phyloP scores from a whole-genome alignment of 129 eudicot genomes.

The Lactuca saligna region DNA sequence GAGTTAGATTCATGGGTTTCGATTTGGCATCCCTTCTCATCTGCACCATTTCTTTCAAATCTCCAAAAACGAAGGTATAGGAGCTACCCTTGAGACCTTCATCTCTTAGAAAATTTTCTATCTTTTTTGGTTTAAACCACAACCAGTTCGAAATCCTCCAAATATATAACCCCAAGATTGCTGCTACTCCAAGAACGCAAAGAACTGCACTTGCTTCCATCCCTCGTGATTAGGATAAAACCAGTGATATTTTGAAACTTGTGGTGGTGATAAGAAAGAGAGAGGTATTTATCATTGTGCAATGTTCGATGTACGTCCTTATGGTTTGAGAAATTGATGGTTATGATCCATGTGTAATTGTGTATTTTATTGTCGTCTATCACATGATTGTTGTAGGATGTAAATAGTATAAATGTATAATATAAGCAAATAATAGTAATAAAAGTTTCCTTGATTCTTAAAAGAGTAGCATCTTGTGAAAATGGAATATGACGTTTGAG shows the following conservation, averaged over 20 bases:
- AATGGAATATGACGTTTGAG: too few relatives aligned
- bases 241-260: neutral
- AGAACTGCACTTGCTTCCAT: neutral
- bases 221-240: neutral
- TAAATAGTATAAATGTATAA: too few relatives aligned
- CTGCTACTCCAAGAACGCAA: constrained; percentile 2
- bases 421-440: too few relatives aligned
- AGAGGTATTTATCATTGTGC: neutral
- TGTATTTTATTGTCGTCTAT: neutral
- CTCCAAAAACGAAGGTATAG: constrained; percentile 11
- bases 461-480: too few relatives aligned
- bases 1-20: constrained; percentile 23
- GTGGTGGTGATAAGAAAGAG: neutral
- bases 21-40: constrained; percentile 4
- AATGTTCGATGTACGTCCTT: neutral
- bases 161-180: neutral
- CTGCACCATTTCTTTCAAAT: constrained; percentile 11
- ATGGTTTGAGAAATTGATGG: neutral
- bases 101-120: constrained; percentile 6
- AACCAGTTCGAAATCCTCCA: constrained; percentile 21
- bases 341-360: neutral
- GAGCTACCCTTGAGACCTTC: constrained; percentile 12
- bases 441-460: too few relatives aligned
- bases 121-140: constrained; percentile 18
- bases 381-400: neutral